A percentile compares a stretch with the other conserved stretches of the same genome.
Evolutionary conservation across 805 yeast species (phyloP).

Genomic region (Starmera dryadoides): DNA sequence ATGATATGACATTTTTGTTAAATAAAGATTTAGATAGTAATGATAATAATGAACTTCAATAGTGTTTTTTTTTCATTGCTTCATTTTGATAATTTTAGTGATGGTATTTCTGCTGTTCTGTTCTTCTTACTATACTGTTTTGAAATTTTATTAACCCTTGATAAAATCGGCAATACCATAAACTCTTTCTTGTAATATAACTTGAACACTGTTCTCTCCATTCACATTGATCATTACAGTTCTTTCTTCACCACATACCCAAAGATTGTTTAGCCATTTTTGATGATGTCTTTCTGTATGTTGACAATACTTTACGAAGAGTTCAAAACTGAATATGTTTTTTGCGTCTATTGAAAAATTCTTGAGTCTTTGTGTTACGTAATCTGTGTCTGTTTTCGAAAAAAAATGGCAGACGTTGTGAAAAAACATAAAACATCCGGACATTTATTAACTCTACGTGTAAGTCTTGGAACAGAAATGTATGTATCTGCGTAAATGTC

Average conservation of each 20-base stretch:
- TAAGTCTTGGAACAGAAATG: neutral
- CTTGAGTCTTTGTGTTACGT: neutral
- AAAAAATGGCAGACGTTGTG: neutral
- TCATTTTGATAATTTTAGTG: too few relatives aligned
- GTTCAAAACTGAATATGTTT: neutral
- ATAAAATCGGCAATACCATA: too few relatives aligned
- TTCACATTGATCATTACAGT: neutral
- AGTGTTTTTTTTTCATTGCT: too few relatives aligned
- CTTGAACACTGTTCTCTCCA: too few relatives aligned
- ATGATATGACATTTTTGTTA: too few relatives aligned
- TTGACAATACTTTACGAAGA: neutral
- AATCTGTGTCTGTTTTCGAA: neutral
- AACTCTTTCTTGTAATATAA: too few relatives aligned
- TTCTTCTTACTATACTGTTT: too few relatives aligned
- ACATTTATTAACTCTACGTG: neutral
- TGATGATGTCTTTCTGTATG: conserved; percentile 11
- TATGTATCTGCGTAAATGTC: neutral
- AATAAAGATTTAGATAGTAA: too few relatives aligned
- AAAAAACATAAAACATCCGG: neutral
- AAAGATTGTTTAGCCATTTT: conserved; percentile 44
- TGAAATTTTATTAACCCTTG: too few relatives aligned
- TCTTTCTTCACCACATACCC: conserved; percentile 28
- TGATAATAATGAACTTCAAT: too few relatives aligned
- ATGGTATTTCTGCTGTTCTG: too few relatives aligned
- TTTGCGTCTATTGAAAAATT: neutral